These are phyloP conservation scores for Tetrapisispora iriomotensis DNA, from an alignment of 805 yeast genomes.

Conservation along the genomic window DNA sequence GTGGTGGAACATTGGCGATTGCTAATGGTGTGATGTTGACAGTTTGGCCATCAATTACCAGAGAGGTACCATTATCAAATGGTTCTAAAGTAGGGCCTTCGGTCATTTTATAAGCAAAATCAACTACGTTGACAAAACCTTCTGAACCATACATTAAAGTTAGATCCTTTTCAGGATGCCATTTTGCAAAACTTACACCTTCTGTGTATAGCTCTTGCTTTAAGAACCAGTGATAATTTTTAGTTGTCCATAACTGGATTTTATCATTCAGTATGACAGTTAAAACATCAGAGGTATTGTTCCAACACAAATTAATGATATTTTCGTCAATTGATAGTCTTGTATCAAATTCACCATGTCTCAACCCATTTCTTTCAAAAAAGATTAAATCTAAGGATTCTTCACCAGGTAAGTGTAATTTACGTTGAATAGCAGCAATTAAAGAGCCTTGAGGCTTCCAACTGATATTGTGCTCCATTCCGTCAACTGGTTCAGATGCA, in stretches of 20 bases:
- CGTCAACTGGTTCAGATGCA: conserved; percentile 83
- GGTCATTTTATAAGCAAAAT: conserved; percentile 51
- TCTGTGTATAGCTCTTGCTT: conserved; percentile 57
- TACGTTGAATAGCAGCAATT: conserved; percentile 73
- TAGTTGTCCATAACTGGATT: conserved; percentile 83
- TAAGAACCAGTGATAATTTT: conserved; percentile 92
- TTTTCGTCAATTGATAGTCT: conserved; percentile 45
- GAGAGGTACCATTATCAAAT: conserved; percentile 63
- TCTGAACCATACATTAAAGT: conserved; percentile 58
- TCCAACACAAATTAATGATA: conserved; percentile 61
- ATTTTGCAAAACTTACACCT: conserved; percentile 39
- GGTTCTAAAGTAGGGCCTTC: conserved; percentile 65
- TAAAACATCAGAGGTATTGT: conserved; percentile 65
- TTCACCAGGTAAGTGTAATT: conserved; percentile 34
- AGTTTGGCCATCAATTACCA: conserved; percentile 69
- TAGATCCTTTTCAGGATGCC: conserved; percentile 87
- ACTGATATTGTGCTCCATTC: conserved; percentile 58
- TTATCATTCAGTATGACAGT: conserved; percentile 53
- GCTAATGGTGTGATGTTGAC: conserved; percentile 73
- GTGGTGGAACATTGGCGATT: conserved; percentile 90
- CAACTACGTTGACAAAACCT: conserved; percentile 47
- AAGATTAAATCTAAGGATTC: conserved; percentile 47
- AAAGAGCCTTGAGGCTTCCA: conserved; percentile 92
- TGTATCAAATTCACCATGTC: conserved; percentile 77
- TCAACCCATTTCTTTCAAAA: conserved; percentile 86